phyloP scores from a whole-genome alignment of 108 stramenopile genomes.

The Skeletonema grethae region DNA sequence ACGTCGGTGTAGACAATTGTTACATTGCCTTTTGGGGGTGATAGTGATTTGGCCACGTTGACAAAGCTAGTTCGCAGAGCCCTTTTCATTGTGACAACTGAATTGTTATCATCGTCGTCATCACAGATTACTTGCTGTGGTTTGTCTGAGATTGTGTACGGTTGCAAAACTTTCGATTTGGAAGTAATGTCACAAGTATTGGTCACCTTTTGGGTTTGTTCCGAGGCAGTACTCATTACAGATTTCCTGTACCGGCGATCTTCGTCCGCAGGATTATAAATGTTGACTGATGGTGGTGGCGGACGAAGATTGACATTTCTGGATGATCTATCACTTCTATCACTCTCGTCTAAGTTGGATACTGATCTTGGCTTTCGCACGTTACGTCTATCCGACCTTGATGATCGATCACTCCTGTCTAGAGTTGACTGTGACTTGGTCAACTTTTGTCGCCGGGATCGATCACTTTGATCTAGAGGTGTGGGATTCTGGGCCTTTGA shows the following conservation, averaged over 20 bases:
- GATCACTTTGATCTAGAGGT: neutral
- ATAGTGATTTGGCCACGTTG: neutral
- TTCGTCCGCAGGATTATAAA: neutral
- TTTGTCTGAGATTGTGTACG: no score
- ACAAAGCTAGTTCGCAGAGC: neutral
- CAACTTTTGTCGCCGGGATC: neutral
- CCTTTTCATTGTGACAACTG: neutral
- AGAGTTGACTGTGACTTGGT: neutral
- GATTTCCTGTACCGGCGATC: neutral
- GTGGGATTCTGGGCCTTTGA: neutral
- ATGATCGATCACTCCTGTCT: neutral
- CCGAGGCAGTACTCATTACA: neutral
- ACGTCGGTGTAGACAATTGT: slow-evolving; percentile 32
- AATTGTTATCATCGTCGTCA: neutral
- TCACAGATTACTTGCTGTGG: neutral
- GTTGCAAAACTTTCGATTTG: neutral
- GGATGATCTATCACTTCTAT: neutral
- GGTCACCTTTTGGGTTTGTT: neutral
- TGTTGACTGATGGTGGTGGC: neutral
- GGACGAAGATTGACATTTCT: neutral
- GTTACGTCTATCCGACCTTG: no score
- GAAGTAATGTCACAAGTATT: neutral
- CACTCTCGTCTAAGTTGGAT: neutral
- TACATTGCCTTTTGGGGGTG: slow-evolving; percentile 9
- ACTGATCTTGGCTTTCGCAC: neutral